Base-by-base conservation (phyloP, 768 basidiomycete species). In the Lactifluus piperatus region DNA sequence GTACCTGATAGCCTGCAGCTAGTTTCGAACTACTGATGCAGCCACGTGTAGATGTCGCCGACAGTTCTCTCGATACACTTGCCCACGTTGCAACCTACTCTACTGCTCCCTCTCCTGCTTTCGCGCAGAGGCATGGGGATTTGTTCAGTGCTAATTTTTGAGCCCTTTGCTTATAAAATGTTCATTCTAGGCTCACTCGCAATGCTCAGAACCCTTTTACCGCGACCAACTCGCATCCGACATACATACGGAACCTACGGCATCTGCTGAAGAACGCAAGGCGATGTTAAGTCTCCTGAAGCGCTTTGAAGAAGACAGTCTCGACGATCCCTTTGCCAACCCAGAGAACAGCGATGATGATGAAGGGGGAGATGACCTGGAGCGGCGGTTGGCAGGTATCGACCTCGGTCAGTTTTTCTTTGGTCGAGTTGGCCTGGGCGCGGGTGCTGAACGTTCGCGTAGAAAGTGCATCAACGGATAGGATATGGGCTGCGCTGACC, bases 31-130 rank as follows among this genome's bases (percentile, higher is more conserved):
- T 18, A 27, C 52, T 58, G 11, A 59, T 45, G 3, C 1, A 9
- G 10, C 24, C 43, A 24, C 14, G 1, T 63, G 14, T 60, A 93
- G 90, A 65, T 93, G 90, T 73, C 78, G 76, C 32, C 77, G 86
- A 66, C 85, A 89, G 65, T 78, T 88, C 63, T 80, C 88, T 18
- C 85, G 83, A 67, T 94, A 94, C 71, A 85, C 83, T 0, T 94
- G 91, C 63, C 86, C 91, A 24, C 77, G 76, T 32, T 94, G 91
- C 73, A 92, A 92, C 66, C 73, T 86, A 27, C 79, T 80, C 0
- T 93, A 93, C 66, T 94, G 91, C 72, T 88, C 88, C 27, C 69
- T 92, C 30, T 73, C 75, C 11, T 94, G 91, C 71, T 94, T 90
- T 73, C 82, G 85, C 45, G 85, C 86, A 11, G 22, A 53, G 57